Percentiles rank a stretch among this genome's conserved stretches.
phyloP scores from a whole-genome alignment of 116 monocot species.

The Trichopus zeylanicus region DNA sequence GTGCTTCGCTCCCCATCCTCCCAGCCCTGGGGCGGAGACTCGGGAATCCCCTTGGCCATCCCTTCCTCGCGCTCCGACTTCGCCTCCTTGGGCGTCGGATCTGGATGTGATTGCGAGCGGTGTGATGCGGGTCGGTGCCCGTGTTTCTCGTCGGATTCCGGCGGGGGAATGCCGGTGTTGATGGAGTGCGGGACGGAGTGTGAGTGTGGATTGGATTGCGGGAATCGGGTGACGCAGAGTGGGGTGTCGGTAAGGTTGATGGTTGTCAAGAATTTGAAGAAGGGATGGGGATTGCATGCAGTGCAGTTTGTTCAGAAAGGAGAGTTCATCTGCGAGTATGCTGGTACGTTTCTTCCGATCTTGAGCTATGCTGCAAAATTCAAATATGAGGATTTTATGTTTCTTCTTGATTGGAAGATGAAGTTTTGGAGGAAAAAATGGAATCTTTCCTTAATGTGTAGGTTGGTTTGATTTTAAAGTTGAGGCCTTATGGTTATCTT shows the following conservation, averaged over 20 bases:
- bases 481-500: no score
- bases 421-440: no score
- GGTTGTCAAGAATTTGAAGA: slow-evolving; percentile 38
- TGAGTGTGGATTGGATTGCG: slow-evolving; percentile 41
- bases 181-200: slow-evolving; percentile 68
- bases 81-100: not conserved
- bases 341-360: no score
- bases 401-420: no score
- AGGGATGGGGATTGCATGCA: slow-evolving; percentile 82
- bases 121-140: slow-evolving; percentile 7
- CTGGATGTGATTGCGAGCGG: slow-evolving; percentile 26
- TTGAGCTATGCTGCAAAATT: no score
- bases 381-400: no score
- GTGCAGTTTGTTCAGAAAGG: slow-evolving; percentile 32
- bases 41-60: not conserved
- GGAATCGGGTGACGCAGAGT: slow-evolving; percentile 46
- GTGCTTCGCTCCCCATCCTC: slow-evolving; percentile 13
- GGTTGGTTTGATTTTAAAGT: no score
- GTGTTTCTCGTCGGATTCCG: slow-evolving; percentile 4
- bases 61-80: slow-evolving; percentile 5
- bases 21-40: slow-evolving; percentile 52
- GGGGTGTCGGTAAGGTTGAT: slow-evolving; percentile 36
- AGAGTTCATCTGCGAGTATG: slow-evolving; percentile 79
- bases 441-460: no score
- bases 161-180: slow-evolving; percentile 16